These are phyloP conservation scores for Boletus eberwhitei DNA, from an alignment of 768 basidiomycete genomes.

Conservation along the genomic window DNA sequence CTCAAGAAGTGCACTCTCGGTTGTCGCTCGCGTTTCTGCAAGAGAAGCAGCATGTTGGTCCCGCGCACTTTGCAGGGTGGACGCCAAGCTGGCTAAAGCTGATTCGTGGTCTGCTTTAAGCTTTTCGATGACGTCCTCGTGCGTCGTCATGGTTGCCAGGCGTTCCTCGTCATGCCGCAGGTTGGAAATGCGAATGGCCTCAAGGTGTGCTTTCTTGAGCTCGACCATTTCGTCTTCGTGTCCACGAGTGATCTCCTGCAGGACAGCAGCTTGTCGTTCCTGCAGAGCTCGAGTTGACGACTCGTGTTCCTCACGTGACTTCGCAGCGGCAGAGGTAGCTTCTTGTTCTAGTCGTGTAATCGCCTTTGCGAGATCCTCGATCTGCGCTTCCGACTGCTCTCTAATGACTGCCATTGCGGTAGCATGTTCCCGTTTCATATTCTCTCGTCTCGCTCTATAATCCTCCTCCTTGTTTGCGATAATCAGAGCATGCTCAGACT, in stretches of 20 bases:
- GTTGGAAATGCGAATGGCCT: conserved; percentile 32
- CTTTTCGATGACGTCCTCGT: conserved; percentile 39
- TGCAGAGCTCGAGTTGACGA: conserved; percentile 43
- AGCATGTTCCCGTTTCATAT: conserved; percentile 35
- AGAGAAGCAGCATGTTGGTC: conserved; percentile 35
- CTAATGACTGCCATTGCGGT: conserved; percentile 29
- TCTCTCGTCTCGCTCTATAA: conserved; percentile 38
- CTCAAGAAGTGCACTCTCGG: conserved; percentile 36
- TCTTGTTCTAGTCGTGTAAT: conserved; percentile 49
- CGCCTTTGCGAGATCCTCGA: conserved; percentile 60
- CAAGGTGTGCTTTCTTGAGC: conserved; percentile 47
- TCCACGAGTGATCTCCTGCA: conserved; percentile 52
- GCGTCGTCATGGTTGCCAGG: conserved; percentile 35
- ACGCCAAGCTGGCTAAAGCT: conserved; percentile 40
- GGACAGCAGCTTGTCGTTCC: conserved; percentile 52
- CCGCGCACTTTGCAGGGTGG: conserved; percentile 37
- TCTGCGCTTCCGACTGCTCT: conserved; percentile 40
- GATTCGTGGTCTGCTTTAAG: conserved; percentile 49
- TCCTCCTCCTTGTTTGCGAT: conserved; percentile 60
- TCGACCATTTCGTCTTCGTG: conserved; percentile 55
- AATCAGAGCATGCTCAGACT: conserved; percentile 56
- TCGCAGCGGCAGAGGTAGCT: conserved; percentile 36
- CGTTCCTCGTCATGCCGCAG: conserved; percentile 37
- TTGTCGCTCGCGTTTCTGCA: conserved; percentile 35
- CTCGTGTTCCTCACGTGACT: conserved; percentile 47